Base-by-base conservation (phyloP, 495 filamentous ascomycete species). In the Podospora pseudopauciseta region DNA sequence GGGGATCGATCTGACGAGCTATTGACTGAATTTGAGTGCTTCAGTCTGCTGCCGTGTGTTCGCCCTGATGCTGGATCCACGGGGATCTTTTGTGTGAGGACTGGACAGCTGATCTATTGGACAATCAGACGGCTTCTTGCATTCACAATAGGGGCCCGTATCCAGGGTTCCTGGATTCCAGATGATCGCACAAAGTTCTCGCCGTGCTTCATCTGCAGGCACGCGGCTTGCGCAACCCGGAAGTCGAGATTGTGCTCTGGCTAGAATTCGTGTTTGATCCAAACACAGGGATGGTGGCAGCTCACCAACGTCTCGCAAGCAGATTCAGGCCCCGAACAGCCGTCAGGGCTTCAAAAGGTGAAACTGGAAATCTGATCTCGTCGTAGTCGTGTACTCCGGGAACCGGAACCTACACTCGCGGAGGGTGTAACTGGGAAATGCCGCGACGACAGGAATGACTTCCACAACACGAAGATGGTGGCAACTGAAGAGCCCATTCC, bases 31-130 rank as follows among this genome's bases (percentile, higher is more conserved):
- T 26, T 62, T 34, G 19, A 49, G 26, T 20, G 56, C 23, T 62
- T 67, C 55, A 72, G 67, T 72, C 70, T 72, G 27, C 49, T 64
- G 70, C 70, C 70, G 68, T 70, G 54, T 63, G 30, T 49, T 63
- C 34, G 20, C 61, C 61, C 13, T 57, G 15, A 18, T 53, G 26
- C 54, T 65, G 64, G 54, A 34, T 20, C 53, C 27, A 44, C 39
- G 18, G 11, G 34, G 32, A 63, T 49, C 30, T 32, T 20, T 39
- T 63, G 61, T 20, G 32, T 39, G 28, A 20, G 49, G 15, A 11
- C 20, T 30, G 59, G 26, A 67, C 20, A 15, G 64, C 39, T 53
- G 39, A 44, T 15, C 64, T 57, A 67, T 67, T 67, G 61, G 69
- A 27, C 64, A 49, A 28, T 20, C 28, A 58, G 26, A 57, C 69